Evolutionary conservation across 257 asterid genomes (phyloP), one percentile per base, ranked within the genome.

Genomic region (Rhazya stricta): DNA sequence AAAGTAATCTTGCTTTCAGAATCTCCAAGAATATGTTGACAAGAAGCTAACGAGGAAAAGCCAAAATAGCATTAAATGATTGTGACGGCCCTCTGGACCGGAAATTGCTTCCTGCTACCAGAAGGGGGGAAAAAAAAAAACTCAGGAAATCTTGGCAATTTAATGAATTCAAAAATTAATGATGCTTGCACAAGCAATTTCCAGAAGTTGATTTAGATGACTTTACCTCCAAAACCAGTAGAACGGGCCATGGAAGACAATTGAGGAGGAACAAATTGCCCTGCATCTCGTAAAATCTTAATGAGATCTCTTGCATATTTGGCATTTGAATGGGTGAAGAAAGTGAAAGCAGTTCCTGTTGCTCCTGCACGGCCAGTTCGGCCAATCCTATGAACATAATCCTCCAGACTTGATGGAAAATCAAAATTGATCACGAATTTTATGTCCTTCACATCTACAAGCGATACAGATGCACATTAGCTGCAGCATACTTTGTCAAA

Each of bases 301-400:
- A 89, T 81, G 21, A 93, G 97, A 25, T 88, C 88, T 74, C 89
- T 81, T 18, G 95, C 86, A 79, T 76, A 63, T 86, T 87, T 93
- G 63, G 77, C 91, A 80, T 93, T 93, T 80, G 86, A 90, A 23
- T 84, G 91, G 16, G 97, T 93, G 86, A 93, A 89, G 84, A 91
- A 91, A 10, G 96, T 85, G 83, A 86, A 86, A 63, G 97, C 94
- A 9, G 87, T 91, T 74, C 98, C 97, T 25, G 71, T 89, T 21
- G 97, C 96, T 74, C 98, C 98, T 29, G 98, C 97, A 77, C 98
- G 96, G 43, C 98, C 98, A 66, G 98, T 93, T 79, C 98, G 86
- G 41, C 98, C 98, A 79, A 93, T 93, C 84, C 98, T 87, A 79
- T 89, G 98, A 65, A 93, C 96, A 76, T 93, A 93, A 88, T 93